Percentiles rank a stretch among this genome's conserved stretches.
phyloP scores from a whole-genome alignment of 169 alveolate genomes.

The Eimeria praecox region DNA sequence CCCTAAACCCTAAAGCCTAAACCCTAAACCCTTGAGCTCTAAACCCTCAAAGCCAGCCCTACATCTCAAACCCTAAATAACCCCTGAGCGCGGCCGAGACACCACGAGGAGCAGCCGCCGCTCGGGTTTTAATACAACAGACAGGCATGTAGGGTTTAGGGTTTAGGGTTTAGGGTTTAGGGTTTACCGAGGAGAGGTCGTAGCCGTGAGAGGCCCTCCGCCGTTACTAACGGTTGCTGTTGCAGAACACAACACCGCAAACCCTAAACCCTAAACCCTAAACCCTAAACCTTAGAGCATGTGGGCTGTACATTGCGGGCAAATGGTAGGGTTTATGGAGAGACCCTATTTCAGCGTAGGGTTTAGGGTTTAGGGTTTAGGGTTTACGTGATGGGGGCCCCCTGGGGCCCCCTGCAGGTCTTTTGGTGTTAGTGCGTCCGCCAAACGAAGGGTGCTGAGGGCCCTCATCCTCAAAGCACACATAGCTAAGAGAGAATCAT shows the following conservation, averaged over 20 bases:
- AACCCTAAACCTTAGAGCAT: conserved; percentile 1
- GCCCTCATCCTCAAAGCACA: conserved; percentile 51
- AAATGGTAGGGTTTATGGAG: background rate
- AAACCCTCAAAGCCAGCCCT: background rate
- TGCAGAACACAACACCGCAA: background rate
- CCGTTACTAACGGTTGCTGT: conserved; percentile 37
- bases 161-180: conserved; percentile 29
- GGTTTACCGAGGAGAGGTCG: conserved; percentile 39
- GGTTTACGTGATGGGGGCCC: conserved; percentile 46
- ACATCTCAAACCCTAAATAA: background rate
- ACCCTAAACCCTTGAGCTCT: background rate
- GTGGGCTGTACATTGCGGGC: background rate
- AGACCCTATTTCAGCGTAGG: background rate
- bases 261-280: conserved; percentile 29
- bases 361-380: conserved; percentile 39
- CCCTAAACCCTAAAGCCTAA: background rate
- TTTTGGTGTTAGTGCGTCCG: background rate
- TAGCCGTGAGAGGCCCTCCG: conserved; percentile 54
- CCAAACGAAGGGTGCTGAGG: conserved; percentile 20
- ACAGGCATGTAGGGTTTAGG: background rate
- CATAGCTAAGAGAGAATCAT: background rate
- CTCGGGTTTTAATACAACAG: background rate
- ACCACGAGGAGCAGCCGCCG: background rate
- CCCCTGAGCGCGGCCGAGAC: background rate
- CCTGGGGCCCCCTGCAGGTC: conserved; percentile 45